A percentile compares a stretch with the other conserved stretches of the same genome.
These are phyloP conservation scores for Tetragonia tetragonoides DNA, from an alignment of 148 eudicot genomes.

Conservation along the genomic window DNA sequence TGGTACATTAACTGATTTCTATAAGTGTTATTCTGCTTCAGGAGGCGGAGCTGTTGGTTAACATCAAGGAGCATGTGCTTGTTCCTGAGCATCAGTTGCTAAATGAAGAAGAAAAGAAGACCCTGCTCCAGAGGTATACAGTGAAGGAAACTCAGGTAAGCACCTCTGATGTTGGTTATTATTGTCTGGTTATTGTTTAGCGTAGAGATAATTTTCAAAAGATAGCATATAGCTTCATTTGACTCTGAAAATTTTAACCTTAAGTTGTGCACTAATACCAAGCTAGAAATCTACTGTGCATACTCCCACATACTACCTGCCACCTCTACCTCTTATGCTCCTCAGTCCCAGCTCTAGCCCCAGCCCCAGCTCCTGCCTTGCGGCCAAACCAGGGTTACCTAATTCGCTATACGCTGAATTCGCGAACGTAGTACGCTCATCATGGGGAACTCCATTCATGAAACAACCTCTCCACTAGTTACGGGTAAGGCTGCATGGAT, in stretches of 20 bases:
- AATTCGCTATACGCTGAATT: too few species aligned
- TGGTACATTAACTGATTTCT: neutral
- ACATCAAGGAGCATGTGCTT: conserved; percentile 77
- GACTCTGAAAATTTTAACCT: neutral
- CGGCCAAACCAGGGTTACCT: too few species aligned
- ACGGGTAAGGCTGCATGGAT: too few species aligned
- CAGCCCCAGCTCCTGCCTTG: too few species aligned
- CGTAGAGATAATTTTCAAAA: neutral
- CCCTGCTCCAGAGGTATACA: conserved; percentile 73
- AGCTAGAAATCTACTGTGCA: neutral
- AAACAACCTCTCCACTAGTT: too few species aligned
- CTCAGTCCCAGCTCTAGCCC: too few species aligned
- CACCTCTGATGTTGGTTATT: conserved; percentile 12
- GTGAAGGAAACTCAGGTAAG: conserved; percentile 95
- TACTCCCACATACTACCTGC: neutral
- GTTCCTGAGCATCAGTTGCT: conserved; percentile 88
- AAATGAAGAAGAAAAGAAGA: conserved; percentile 78
- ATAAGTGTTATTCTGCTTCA: conserved; percentile 26
- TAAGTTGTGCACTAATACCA: neutral
- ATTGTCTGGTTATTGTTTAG: neutral
- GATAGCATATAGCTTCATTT: neutral
- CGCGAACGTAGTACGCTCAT: too few species aligned
- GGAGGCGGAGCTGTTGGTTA: conserved; percentile 87
- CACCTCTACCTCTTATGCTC: too few species aligned
- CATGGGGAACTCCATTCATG: too few species aligned